These are phyloP conservation scores for Ceratocystis diversiconidia DNA, from an alignment of 2,329 filamentous ascomycete genomes.

Conservation along the genomic window DNA sequence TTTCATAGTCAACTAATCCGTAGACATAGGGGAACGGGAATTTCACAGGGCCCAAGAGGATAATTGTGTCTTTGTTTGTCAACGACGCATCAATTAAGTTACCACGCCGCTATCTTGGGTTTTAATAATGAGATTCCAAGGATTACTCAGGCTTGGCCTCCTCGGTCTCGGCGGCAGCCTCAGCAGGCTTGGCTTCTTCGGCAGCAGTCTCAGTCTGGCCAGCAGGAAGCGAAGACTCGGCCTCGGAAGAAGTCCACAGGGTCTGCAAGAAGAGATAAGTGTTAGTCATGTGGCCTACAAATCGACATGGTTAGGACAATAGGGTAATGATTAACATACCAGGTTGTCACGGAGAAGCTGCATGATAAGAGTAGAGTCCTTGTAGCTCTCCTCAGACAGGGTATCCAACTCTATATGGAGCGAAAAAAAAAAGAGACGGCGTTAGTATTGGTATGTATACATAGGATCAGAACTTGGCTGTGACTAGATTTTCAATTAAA, in stretches of 20 bases:
- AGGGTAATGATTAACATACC: constrained; percentile 36
- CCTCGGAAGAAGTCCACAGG: constrained; percentile 98
- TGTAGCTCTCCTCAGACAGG: constrained; percentile 96
- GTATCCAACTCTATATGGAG: constrained; percentile 67
- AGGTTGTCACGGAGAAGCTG: constrained; percentile 95
- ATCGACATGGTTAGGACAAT: neutral
- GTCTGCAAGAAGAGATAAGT: constrained; percentile 43
- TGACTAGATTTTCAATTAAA: neutral
- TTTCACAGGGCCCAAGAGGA: neutral
- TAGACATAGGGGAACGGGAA: constrained; percentile 19
- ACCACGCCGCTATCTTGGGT: constrained; percentile 26
- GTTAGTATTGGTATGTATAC: constrained; percentile 21
- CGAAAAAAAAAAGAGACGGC: neutral
- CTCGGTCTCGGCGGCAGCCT: constrained; percentile 39
- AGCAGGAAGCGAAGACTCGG: constrained; percentile 56
- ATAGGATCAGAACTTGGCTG: neutral
- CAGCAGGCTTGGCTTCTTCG: constrained; percentile 36
- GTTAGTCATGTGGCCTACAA: constrained; percentile 23
- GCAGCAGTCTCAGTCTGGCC: constrained; percentile 34
- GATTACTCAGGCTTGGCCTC: constrained; percentile 58
- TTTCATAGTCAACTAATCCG: neutral
- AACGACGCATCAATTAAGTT: constrained; percentile 21
- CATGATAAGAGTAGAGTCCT: constrained; percentile 98
- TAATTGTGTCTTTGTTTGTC: neutral
- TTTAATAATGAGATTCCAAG: constrained; percentile 29